Evolutionary conservation across 257 asterid species (phyloP).

Genomic region (Nicotiana undulata): DNA sequence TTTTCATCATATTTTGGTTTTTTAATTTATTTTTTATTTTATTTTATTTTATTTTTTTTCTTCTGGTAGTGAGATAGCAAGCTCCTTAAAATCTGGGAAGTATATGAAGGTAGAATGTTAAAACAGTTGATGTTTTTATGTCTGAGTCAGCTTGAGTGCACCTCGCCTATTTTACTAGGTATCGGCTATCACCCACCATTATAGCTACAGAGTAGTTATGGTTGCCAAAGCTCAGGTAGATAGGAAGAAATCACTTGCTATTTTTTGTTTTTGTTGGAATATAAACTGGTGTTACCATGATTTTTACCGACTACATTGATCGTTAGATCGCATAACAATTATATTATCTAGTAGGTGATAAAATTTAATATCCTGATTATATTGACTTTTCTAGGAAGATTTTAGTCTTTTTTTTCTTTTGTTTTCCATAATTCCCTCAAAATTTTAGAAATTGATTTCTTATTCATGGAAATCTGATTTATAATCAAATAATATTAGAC

Average conservation of each 20-base stretch:
- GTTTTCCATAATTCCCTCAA: background rate
- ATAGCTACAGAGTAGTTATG: background rate
- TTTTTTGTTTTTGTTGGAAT: background rate
- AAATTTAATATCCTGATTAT: background rate
- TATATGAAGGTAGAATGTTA: background rate
- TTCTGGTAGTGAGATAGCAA: background rate
- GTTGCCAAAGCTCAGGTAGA: background rate
- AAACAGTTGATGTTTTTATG: background rate
- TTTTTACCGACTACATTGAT: background rate
- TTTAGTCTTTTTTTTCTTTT: background rate
- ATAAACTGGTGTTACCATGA: background rate
- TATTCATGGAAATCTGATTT: background rate
- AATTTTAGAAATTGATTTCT: background rate
- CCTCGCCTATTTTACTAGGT: accelerated
- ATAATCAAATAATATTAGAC: slow-evolving; percentile 6
- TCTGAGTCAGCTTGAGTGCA: too few relatives aligned
- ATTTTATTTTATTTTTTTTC: too few relatives aligned
- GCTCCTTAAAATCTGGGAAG: background rate
- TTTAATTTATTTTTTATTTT: accelerated
- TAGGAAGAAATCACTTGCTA: background rate
- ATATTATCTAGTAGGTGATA: too few relatives aligned
- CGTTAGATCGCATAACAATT: background rate
- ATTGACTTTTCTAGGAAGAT: background rate
- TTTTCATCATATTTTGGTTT: too few relatives aligned
- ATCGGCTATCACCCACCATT: accelerated